phyloP scores from a whole-genome alignment of 495 filamentous ascomycete genomes.

The Aspergillus olivimuriae region DNA sequence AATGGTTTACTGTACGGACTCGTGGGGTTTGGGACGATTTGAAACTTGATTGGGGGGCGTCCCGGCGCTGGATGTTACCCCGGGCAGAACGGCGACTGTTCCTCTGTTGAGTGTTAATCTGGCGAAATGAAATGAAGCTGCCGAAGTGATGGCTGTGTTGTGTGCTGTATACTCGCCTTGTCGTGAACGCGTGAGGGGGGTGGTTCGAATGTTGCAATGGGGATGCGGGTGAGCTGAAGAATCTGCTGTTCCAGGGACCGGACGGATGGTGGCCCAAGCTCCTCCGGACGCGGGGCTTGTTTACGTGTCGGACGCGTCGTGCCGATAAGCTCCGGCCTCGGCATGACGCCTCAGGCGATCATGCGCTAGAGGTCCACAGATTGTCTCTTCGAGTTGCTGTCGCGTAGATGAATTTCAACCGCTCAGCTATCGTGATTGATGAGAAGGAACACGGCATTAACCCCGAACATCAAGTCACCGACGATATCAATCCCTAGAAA shows the following conservation, averaged over 20 bases:
- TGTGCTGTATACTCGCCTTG: constrained; percentile 26
- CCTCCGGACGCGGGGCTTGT: constrained; percentile 19
- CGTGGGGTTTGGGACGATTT: constrained; percentile 19
- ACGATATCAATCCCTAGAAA: neutral
- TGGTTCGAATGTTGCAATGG: no score
- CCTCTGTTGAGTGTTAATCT: constrained; percentile 18
- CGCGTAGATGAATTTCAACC: no score
- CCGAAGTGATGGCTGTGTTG: no score
- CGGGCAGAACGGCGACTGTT: constrained; percentile 10
- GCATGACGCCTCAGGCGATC: constrained; percentile 20
- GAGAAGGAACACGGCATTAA: no score
- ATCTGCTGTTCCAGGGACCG: neutral
- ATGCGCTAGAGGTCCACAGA: no score
- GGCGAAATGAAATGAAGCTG: constrained; percentile 19
- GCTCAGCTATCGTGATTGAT: no score
- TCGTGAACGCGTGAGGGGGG: constrained; percentile 17
- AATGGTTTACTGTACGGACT: constrained; percentile 25
- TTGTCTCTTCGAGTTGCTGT: no score
- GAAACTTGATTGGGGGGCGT: constrained; percentile 18
- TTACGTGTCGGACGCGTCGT: constrained; percentile 25
- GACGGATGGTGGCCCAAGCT: constrained; percentile 4
- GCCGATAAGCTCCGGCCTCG: constrained; percentile 1
- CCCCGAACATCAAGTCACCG: no score
- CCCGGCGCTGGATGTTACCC: constrained; percentile 16
- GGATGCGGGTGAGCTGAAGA: neutral